phyloP scores from a whole-genome alignment of 768 basidiomycete species.

The Russula dissimulans region DNA sequence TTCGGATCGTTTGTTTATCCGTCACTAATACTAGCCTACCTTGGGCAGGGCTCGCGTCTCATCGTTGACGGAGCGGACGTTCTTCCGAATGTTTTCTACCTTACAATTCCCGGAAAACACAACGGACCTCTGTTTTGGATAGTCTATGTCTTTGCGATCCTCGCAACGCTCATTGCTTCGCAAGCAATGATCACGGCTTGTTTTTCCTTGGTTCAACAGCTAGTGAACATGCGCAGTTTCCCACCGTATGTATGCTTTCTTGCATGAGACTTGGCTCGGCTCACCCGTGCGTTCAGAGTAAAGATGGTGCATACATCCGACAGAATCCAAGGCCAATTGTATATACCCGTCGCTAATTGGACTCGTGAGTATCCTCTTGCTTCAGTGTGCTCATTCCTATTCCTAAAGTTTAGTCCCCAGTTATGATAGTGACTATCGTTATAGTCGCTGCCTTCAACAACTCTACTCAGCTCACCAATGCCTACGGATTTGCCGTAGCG shows the following conservation, averaged over 20 bases:
- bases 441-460: conserved; percentile 51
- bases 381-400: background rate
- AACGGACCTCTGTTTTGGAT: conserved; percentile 57
- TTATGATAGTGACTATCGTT: conserved; percentile 45
- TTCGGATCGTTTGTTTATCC: conserved; percentile 50
- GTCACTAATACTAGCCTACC: conserved; percentile 51
- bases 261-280: background rate
- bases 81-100: conserved; percentile 51
- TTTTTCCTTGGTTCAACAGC: conserved; percentile 53
- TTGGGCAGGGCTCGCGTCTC: conserved; percentile 61
- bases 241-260: conserved; percentile 31
- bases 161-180: conserved; percentile 59
- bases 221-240: conserved; percentile 51
- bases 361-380: conserved; percentile 24
- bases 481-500: conserved; percentile 53
- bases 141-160: conserved; percentile 50
- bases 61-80: conserved; percentile 42
- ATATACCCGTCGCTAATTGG: conserved; percentile 58
- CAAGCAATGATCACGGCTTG: conserved; percentile 65
- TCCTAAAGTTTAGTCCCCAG: conserved; percentile 2
- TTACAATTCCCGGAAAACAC: conserved; percentile 47
- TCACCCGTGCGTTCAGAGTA: conserved; percentile 24
- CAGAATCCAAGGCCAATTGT: conserved; percentile 53
- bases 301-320: conserved; percentile 54
- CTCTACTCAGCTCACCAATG: conserved; percentile 46